These are phyloP conservation scores for Acanthamoeba sp. DNA, from an alignment of 208 protist genomes.

Conservation along the genomic window DNA sequence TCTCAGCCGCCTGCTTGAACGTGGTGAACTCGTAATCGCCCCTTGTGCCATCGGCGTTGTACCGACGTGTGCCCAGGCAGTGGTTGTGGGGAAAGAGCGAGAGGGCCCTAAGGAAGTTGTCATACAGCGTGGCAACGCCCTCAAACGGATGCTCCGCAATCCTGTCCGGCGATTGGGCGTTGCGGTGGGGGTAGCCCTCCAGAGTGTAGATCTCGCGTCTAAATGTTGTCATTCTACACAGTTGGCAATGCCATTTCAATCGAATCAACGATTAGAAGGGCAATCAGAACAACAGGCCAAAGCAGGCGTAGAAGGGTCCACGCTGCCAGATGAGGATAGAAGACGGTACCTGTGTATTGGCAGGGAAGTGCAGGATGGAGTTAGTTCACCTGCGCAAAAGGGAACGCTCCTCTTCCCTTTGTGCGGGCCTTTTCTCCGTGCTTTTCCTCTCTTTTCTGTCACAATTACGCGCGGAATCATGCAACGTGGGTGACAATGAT, in stretches of 20 bases:
- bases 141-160: neutral
- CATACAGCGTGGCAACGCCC: slow-evolving; percentile 55
- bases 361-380: neutral
- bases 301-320: no score
- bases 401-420: slow-evolving; percentile 10
- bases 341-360: neutral
- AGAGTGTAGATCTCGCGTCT: neutral
- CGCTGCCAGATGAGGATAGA: neutral
- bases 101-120: slow-evolving; percentile 35
- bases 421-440: no score
- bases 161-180: neutral
- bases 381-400: neutral
- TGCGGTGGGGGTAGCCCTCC: slow-evolving; percentile 65
- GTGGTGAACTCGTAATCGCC: slow-evolving; percentile 57
- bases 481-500: no score
- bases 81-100: slow-evolving; percentile 30
- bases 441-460: neutral
- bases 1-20: slow-evolving; percentile 51
- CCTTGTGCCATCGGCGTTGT: neutral
- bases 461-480: no score
- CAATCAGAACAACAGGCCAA: no score
- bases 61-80: slow-evolving; percentile 41
- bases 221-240: neutral
- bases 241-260: no score
- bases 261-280: no score